phyloP scores from a whole-genome alignment of 176 grass and related monocot genomes.

The Musa itinerans region DNA sequence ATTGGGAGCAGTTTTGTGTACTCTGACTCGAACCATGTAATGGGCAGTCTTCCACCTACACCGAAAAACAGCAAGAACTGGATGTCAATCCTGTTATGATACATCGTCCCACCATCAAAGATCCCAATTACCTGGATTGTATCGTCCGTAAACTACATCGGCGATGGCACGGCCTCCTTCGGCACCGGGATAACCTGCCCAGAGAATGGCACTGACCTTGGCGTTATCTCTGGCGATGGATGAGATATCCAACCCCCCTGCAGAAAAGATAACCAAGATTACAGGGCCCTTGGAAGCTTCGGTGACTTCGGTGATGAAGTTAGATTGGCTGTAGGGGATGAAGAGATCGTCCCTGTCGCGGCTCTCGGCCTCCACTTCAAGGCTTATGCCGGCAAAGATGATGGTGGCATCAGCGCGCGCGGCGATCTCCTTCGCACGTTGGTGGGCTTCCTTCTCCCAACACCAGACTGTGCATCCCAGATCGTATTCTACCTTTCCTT shows the following conservation, averaged over 20 bases:
- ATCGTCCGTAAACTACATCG: constrained; percentile 12
- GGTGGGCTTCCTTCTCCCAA: not conserved
- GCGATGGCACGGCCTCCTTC: constrained; percentile 42
- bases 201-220: constrained; percentile 50
- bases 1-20: not conserved
- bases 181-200: constrained; percentile 47
- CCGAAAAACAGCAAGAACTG: not conserved
- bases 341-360: constrained; percentile 27
- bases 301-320: constrained; percentile 38
- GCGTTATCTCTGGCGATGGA: constrained; percentile 34
- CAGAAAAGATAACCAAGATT: constrained; percentile 44
- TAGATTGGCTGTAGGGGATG: constrained; percentile 35
- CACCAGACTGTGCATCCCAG: constrained; percentile 37
- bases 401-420: constrained; percentile 26
- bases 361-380: constrained; percentile 44
- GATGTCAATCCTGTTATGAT: not conserved
- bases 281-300: constrained; percentile 31
- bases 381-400: constrained; percentile 37
- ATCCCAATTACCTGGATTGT: constrained; percentile 1
- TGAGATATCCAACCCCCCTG: constrained; percentile 41
- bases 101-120: not conserved
- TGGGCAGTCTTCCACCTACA: not conserved
- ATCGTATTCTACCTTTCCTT: constrained; percentile 15
- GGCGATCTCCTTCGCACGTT: not conserved
- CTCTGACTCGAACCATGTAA: constrained; percentile 3